phyloP scores from a whole-genome alignment of 768 basidiomycete species.

The Podaxis sp. region DNA sequence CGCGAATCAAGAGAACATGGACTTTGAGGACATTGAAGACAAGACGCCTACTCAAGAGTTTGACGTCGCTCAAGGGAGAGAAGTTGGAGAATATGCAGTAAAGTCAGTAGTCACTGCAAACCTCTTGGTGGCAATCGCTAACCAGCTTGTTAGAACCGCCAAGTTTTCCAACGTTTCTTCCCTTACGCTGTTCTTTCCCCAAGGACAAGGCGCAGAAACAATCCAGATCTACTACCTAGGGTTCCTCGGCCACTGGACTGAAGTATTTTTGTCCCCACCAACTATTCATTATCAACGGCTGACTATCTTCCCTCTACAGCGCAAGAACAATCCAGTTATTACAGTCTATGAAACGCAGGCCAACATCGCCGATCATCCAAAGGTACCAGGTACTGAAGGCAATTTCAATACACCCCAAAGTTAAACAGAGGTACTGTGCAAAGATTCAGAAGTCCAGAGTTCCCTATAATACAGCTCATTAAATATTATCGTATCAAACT shows the following conservation, averaged over 20 bases:
- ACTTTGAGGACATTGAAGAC: conserved; percentile 73
- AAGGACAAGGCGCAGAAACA: conserved; percentile 75
- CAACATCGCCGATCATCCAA: conserved; percentile 84
- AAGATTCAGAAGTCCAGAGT: neutral
- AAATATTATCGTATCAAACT: neutral
- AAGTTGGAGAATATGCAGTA: conserved; percentile 82
- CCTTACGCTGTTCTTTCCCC: conserved; percentile 81
- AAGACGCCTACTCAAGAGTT: conserved; percentile 71
- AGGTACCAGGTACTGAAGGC: conserved; percentile 78
- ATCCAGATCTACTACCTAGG: conserved; percentile 82
- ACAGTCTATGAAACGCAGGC: conserved; percentile 89
- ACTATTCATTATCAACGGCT: neutral
- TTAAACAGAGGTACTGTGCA: neutral
- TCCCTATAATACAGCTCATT: neutral
- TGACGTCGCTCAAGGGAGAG: conserved; percentile 62
- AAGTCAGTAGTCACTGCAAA: conserved; percentile 47
- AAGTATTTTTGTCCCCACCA: conserved; percentile 41
- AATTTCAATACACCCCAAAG: conserved; percentile 42
- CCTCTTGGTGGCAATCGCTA: neutral
- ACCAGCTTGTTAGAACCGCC: conserved; percentile 52
- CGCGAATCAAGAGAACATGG: conserved; percentile 72
- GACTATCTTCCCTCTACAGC: conserved; percentile 37
- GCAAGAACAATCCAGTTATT: conserved; percentile 74
- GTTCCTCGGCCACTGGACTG: conserved; percentile 78
- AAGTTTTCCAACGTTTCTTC: conserved; percentile 84